phyloP scores from a whole-genome alignment of 2,329 filamentous ascomycete genomes.

The Aureobasidium sp. region DNA sequence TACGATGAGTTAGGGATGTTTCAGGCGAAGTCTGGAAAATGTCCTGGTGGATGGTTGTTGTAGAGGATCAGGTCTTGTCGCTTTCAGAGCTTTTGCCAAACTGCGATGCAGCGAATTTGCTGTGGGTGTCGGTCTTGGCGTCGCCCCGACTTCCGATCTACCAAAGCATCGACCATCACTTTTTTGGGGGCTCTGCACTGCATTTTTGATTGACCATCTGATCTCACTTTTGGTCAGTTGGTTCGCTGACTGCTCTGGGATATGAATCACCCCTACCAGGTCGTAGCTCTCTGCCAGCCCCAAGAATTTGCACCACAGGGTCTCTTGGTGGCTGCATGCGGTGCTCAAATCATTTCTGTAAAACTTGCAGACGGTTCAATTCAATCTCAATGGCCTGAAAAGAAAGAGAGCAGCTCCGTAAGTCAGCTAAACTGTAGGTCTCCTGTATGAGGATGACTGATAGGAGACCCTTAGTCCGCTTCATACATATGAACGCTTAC shows the following conservation, averaged over 20 bases:
- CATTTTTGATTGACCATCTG: neutral
- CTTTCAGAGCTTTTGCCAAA: conserved; percentile 1
- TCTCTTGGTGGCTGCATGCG: conserved; percentile 66
- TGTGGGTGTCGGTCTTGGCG: conserved; percentile 13
- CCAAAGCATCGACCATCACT: conserved; percentile 10
- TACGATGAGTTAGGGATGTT: conserved; percentile 21
- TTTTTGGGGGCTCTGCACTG: neutral
- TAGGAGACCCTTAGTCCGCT: neutral
- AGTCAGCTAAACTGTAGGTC: conserved; percentile 11
- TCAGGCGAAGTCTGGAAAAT: conserved; percentile 19
- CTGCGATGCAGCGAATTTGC: conserved; percentile 11
- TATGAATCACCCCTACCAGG: conserved; percentile 13
- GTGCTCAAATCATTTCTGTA: conserved; percentile 64
- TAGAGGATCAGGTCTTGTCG: neutral
- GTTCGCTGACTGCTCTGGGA: neutral
- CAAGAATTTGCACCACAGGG: conserved; percentile 25
- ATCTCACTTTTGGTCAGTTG: neutral
- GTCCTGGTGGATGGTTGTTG: conserved; percentile 15
- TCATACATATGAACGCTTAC: neutral
- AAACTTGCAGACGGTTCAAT: conserved; percentile 50
- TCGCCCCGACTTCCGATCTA: neutral
- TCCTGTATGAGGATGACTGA: neutral
- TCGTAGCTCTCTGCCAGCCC: neutral
- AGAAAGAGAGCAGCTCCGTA: conserved; percentile 20
- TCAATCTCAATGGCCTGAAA: conserved; percentile 54